A percentile compares a stretch with the other conserved stretches of the same genome.
These are phyloP conservation scores for Kwoniella sp. DNA, from an alignment of 768 basidiomycete genomes.

Conservation along the genomic window DNA sequence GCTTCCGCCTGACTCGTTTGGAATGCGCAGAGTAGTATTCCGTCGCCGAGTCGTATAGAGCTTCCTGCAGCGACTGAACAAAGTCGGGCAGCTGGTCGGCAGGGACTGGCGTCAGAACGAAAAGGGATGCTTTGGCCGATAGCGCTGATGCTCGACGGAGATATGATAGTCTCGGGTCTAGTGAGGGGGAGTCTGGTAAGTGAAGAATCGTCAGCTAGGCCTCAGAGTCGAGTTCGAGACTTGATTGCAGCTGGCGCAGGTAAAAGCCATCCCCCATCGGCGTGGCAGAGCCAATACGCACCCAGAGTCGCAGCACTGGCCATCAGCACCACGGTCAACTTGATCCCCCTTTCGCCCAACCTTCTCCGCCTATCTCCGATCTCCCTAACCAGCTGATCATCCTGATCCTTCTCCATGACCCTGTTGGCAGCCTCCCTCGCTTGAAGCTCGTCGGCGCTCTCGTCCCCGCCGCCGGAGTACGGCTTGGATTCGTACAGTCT, in stretches of 20 bases:
- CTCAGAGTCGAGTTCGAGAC: not conserved
- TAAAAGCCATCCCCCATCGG: no score
- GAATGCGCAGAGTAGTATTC: slow-evolving; percentile 93
- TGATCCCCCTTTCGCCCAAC: slow-evolving; percentile 79
- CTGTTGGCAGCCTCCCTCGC: slow-evolving; percentile 49
- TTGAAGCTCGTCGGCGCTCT: slow-evolving; percentile 20
- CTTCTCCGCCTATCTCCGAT: slow-evolving; percentile 73
- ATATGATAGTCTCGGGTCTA: slow-evolving; percentile 78
- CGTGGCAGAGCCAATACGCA: slow-evolving; percentile 50
- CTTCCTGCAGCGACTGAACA: slow-evolving; percentile 68
- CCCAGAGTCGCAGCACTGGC: slow-evolving; percentile 84
- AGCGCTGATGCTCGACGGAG: slow-evolving; percentile 83
- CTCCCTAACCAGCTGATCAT: slow-evolving; percentile 72
- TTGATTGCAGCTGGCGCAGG: no score
- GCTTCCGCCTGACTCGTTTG: slow-evolving; percentile 84
- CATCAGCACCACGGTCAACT: slow-evolving; percentile 88
- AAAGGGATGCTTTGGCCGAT: slow-evolving; percentile 85
- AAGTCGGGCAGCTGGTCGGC: slow-evolving; percentile 83
- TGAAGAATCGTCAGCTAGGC: not conserved
- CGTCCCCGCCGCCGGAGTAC: slow-evolving; percentile 55
- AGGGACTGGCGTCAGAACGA: slow-evolving; percentile 89
- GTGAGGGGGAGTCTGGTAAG: slow-evolving; percentile 67
- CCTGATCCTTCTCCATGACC: slow-evolving; percentile 60
- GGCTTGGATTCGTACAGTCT: slow-evolving; percentile 67
- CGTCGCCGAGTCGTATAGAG: slow-evolving; percentile 78